A percentile compares a stretch with the other conserved stretches of the same genome.
Conservation (phyloP, 768 basidiomycete species). For the Hypholoma fasciculare region DNA sequence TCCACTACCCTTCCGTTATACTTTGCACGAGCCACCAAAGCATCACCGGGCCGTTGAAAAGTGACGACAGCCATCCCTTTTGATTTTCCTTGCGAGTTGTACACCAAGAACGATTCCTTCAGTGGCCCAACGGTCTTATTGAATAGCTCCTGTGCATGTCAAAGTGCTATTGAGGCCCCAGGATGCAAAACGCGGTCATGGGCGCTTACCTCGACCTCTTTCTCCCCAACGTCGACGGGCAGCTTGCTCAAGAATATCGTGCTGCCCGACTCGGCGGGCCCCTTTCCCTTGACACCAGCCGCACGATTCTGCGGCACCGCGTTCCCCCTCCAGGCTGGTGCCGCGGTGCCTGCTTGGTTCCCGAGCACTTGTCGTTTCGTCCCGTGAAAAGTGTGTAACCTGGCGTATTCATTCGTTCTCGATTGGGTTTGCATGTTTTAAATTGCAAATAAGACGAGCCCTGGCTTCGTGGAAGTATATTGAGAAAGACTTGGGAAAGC, state of each 20-base stretch:
- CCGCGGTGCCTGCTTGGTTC: conserved; percentile 50
- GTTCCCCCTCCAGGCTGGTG: conserved; percentile 62
- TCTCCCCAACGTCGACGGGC: conserved; percentile 67
- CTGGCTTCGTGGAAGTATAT: too few relatives aligned
- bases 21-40: conserved; percentile 59
- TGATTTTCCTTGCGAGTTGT: conserved; percentile 73
- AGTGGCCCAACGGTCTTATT: conserved; percentile 75
- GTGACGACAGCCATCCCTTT: conserved; percentile 80
- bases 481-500: too few relatives aligned
- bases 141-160: conserved; percentile 60
- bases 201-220: conserved; percentile 62
- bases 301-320: neutral
- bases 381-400: conserved; percentile 49
- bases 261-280: conserved; percentile 44
- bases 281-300: conserved; percentile 27
- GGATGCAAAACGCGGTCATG: neutral
- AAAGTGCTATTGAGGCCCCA: neutral
- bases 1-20: conserved; percentile 81
- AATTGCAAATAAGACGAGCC: too few relatives aligned
- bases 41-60: conserved; percentile 67
- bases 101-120: conserved; percentile 68
- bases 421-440: conserved; percentile 3
- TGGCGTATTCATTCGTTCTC: conserved; percentile 18
- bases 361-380: conserved; percentile 60
- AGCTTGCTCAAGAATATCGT: conserved; percentile 68